phyloP scores from a whole-genome alignment of 257 asterid species.

The Striga asiatica region DNA sequence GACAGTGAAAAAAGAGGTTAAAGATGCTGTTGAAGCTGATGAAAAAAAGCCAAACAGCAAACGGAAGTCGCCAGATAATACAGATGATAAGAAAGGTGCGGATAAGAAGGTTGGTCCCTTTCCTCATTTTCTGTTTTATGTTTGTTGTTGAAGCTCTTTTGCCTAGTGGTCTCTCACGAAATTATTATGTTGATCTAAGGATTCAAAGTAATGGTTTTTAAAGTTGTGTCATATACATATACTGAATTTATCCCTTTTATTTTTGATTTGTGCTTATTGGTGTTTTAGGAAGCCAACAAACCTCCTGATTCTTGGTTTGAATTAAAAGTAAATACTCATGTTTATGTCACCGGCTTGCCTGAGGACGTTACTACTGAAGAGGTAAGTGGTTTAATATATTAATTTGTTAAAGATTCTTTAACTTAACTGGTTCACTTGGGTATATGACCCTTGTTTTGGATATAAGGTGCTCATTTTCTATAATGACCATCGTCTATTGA shows the following conservation, averaged over 20 bases:
- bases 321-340: conserved; percentile 91
- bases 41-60: conserved; percentile 41
- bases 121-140: conserved; percentile 2
- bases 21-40: conserved; percentile 27
- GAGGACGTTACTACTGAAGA: conserved; percentile 83
- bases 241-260: neutral
- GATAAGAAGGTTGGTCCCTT: conserved; percentile 58
- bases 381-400: conserved; percentile 38
- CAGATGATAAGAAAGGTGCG: conserved; percentile 42
- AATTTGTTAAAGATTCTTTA: conserved; percentile 4
- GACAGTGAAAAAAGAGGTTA: conserved; percentile 26
- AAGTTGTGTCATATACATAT: neutral
- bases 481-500: conserved; percentile 1
- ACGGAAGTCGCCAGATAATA: conserved; percentile 51
- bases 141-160: conserved; percentile 10
- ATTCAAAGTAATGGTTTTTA: neutral
- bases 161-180: neutral
- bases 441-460: neutral
- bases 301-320: conserved; percentile 98
- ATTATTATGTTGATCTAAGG: neutral
- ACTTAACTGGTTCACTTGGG: neutral
- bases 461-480: neutral
- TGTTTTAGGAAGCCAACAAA: conserved; percentile 72
- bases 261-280: conserved; percentile 4
- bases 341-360: conserved; percentile 92